A percentile compares a stretch with the other conserved stretches of the same genome.
Conservation (phyloP, 2,329 filamentous ascomycete species). For the Pseudogymnoascus sp. region DNA sequence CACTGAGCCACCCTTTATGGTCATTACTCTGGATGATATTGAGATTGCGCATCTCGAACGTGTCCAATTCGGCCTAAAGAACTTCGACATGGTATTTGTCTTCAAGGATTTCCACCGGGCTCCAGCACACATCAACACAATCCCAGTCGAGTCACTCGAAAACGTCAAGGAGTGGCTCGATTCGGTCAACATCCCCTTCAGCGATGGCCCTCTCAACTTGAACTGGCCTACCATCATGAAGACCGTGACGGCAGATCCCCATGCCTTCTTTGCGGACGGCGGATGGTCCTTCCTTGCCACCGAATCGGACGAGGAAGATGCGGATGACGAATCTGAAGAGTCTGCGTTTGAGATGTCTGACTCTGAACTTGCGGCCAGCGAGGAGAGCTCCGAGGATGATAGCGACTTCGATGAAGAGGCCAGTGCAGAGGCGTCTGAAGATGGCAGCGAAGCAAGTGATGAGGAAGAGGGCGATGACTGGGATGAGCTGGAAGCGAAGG, state of each 20-base stretch:
- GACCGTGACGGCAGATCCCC: constrained; percentile 88
- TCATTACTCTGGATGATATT: constrained; percentile 90
- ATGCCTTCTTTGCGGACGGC: constrained; percentile 90
- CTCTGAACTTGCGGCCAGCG: constrained; percentile 64
- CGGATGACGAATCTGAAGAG: constrained; percentile 76
- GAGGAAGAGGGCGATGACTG: constrained; percentile 74
- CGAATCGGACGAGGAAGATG: constrained; percentile 80
- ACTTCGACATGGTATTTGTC: constrained; percentile 96
- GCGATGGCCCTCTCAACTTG: constrained; percentile 90
- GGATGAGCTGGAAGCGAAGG: constrained; percentile 92
- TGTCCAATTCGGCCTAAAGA: constrained; percentile 94
- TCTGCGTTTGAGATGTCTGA: constrained; percentile 88
- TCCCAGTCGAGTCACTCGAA: constrained; percentile 90
- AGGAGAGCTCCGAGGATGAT: constrained; percentile 79
- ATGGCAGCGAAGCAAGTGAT: constrained; percentile 54
- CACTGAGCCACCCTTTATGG: constrained; percentile 94
- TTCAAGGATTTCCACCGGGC: constrained; percentile 95
- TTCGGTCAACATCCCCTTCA: constrained; percentile 88
- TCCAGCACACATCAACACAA: constrained; percentile 94
- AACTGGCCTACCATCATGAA: constrained; percentile 99
- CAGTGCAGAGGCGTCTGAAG: constrained; percentile 73
- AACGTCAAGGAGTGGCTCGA: constrained; percentile 97
- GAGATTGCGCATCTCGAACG: constrained; percentile 94
- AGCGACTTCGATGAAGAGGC: constrained; percentile 92
- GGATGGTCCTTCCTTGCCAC: constrained; percentile 90